Percentiles rank a stretch among this genome's conserved stretches.
Conservation (phyloP, 2,329 filamentous ascomycete species). For the Cercospora sojina region DNA sequence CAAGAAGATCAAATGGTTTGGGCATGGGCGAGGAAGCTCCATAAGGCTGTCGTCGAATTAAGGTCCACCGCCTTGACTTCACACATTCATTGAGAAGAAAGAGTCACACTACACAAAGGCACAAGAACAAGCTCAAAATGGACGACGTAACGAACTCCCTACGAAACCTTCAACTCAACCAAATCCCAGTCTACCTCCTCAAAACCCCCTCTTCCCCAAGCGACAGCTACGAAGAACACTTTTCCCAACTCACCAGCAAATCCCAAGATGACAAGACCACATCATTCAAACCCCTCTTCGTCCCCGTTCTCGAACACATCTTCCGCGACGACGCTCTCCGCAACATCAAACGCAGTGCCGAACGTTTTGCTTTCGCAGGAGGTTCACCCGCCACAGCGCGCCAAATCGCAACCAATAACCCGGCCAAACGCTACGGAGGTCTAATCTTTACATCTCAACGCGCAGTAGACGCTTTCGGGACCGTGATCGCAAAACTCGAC, state of each 20-base stretch:
- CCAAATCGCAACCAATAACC: slow-evolving; percentile 36
- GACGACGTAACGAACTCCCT: slow-evolving; percentile 30
- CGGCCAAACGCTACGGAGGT: slow-evolving; percentile 62
- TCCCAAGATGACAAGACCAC: slow-evolving; percentile 11
- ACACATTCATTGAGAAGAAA: not conserved
- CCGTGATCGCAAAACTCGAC: slow-evolving; percentile 57
- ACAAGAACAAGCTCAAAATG: slow-evolving; percentile 23
- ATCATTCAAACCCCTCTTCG: slow-evolving; percentile 64
- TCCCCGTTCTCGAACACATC: slow-evolving; percentile 73
- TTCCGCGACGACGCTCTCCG: slow-evolving; percentile 62
- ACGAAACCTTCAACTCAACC: slow-evolving; percentile 29
- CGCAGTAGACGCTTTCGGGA: slow-evolving; percentile 74
- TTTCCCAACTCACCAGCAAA: slow-evolving; percentile 37
- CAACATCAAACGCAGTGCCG: slow-evolving; percentile 54
- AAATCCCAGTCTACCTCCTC: slow-evolving; percentile 65
- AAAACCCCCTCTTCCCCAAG: slow-evolving; percentile 73
- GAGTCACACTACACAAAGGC: not conserved
- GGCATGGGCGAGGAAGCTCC: not conserved
- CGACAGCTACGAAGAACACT: slow-evolving; percentile 71
- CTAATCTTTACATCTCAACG: slow-evolving; percentile 81
- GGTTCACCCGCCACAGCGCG: slow-evolving; percentile 31
- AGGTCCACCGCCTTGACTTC: not conserved
- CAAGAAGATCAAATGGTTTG: not conserved
- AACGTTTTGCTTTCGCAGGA: slow-evolving; percentile 42
- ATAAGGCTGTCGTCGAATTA: not conserved